Base-by-base conservation (phyloP, 192 early-diverging fungal species). In the Dissophora globulifera region DNA sequence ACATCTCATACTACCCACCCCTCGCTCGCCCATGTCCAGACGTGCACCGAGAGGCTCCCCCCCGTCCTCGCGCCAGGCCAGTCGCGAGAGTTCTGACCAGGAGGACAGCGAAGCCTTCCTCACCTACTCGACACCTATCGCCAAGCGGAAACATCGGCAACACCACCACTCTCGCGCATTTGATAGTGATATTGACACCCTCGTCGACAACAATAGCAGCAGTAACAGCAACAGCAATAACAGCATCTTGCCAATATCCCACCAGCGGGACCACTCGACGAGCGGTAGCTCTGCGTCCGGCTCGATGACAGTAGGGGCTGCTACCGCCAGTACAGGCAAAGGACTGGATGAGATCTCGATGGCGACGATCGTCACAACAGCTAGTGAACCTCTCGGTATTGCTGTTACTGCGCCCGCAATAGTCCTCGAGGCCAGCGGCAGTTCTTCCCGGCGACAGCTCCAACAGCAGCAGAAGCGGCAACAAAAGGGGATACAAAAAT, bases 41-140 rank as follows among this genome's bases (percentile, higher is more conserved):
- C 48, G 50, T 42, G 47, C 33, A 9, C 35, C 20, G 12, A 31
- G 60, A 10, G 49, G 33, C 6, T 15, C 17, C 1, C 13, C 31
- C 15, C 13, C 49, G 30, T 22, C 65, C 12, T 58, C 48, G 31
- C 55, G 33, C 63, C 45, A 31, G 7, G 46, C 20, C 22, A 58
- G 55, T 15, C 55, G 47, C 31, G 55, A 67, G 17, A 58, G 29
- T 12, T 67, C 65, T 40, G 49, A 58, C 17, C 17, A 58, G n/a
- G 62, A 63, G 27, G 69, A 71, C 29, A n/a, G 62, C 25, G 52
- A 54, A 12, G 23, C 58, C 31, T 62, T 70, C 52, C 33, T 70
- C 16, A 32, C 55, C 17, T 58, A 63, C 45, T 58, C 69, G 11
- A 47, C 60, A 8, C 69, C 69, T 2, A 32, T 56, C 1, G 54